phyloP scores from a whole-genome alignment of 2,329 filamentous ascomycete genomes.

The Zarea fungicola region DNA sequence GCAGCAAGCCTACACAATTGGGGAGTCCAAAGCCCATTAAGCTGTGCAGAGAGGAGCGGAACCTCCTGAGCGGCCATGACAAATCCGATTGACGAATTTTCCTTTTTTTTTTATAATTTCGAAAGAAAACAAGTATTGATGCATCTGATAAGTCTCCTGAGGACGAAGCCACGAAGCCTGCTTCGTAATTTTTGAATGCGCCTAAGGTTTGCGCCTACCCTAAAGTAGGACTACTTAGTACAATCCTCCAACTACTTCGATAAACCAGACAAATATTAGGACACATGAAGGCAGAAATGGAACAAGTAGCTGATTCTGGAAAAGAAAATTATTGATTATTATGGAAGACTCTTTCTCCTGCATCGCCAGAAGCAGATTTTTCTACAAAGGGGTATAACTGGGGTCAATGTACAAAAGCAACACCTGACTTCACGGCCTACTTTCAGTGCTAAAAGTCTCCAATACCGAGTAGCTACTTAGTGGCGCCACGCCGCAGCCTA shows the following conservation, averaged over 20 bases:
- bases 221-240: too few relatives aligned
- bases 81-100: background rate
- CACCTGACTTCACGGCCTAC: too few relatives aligned
- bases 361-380: background rate
- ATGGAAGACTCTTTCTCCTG: background rate
- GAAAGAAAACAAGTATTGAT: constrained; percentile 3
- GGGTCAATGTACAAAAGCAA: too few relatives aligned
- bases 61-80: background rate
- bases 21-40: constrained; percentile 3
- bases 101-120: constrained; percentile 2
- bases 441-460: too few relatives aligned
- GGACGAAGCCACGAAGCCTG: too few relatives aligned
- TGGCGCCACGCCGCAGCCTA: too few relatives aligned
- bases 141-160: too few relatives aligned
- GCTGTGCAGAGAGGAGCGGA: background rate
- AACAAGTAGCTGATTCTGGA: background rate
- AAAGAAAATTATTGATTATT: background rate
- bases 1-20: background rate
- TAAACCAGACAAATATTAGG: background rate
- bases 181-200: too few relatives aligned
- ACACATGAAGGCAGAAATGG: background rate
- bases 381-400: too few relatives aligned
- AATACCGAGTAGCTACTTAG: too few relatives aligned
- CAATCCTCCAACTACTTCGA: too few relatives aligned
- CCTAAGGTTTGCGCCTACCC: too few relatives aligned